These are phyloP conservation scores for Gastrodia elata DNA, from an alignment of 106 monocot genomes.

Conservation along the genomic window DNA sequence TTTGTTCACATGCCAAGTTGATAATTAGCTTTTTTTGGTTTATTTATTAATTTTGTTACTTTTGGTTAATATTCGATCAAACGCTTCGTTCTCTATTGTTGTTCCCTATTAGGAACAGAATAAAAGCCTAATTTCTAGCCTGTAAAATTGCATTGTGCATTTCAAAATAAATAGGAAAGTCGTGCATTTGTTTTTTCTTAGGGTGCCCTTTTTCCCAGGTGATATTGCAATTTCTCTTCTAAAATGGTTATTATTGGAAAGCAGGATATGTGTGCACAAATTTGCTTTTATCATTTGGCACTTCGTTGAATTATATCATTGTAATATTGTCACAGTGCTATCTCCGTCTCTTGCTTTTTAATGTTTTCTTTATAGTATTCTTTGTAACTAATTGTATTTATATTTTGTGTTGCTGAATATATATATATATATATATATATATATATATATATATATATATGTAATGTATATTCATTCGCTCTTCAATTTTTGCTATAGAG, in stretches of 20 bases:
- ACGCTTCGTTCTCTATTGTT: background rate
- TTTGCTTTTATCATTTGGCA: background rate
- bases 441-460: too few relatives aligned
- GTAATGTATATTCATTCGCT: background rate
- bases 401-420: background rate
- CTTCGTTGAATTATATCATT: background rate
- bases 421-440: too few relatives aligned
- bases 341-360: background rate
- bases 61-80: background rate
- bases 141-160: background rate
- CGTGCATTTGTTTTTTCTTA: background rate
- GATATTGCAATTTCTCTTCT: background rate
- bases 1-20: background rate
- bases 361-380: background rate
- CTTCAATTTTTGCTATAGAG: slow-evolving; percentile 31
- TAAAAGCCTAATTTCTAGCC: background rate
- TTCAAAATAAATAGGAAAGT: background rate
- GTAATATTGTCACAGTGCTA: background rate
- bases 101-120: background rate
- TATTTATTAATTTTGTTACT: background rate
- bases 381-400: background rate
- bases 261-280: background rate
- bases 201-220: background rate
- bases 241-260: background rate
- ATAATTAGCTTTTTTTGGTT: background rate